Base-by-base conservation (phyloP, 768 basidiomycete genomes). In the Melanogaster broomeanus region DNA sequence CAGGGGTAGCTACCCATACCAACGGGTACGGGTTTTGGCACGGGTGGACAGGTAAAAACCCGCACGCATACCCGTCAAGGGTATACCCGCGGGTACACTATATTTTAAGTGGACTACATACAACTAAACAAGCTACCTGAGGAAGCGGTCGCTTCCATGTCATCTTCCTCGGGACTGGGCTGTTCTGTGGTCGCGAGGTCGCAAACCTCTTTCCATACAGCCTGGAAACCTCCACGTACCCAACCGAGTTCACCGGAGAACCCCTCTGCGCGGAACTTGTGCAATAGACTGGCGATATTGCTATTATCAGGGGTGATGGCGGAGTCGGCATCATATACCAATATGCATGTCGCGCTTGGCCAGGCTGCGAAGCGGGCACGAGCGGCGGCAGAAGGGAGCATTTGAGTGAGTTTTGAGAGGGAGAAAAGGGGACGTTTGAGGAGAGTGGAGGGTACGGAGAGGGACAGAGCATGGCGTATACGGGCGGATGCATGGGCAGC, bases 241-340 rank as follows among this genome's bases (percentile, higher is more conserved):
- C 90, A 96, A 27, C 72, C 76, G 4, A 98, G 77, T 42, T 86
- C 76, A 16, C 89, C 85, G 1, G 64, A 35, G 61, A 73, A 85
- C 13, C 80, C 83, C 53, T 80, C 80, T 45, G 76, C 75, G 45
- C 76, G 77, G 65, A 92, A 90, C 64, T 92, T 92, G 60, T 82
- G 78, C 48, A 92, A 76, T 21, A 92, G 79, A 11, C 88, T 87
- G 15, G 79, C 70, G 45, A 92, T 78, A 62, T 90, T 89, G 51
- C 80, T 81, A 3, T 82, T 81, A 13, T 87, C 83, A 0, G 79
- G 72, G 5, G 91, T 77, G 28, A 71, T 37, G 1, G 61, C 52
- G 0, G 89, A 83, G 66, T 98, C 95, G 2, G 85, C 83, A 63
- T 98, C 95, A 58, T 97, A 87, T 31, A 95, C 85, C 41, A 98